Conservation (phyloP, 2,329 filamentous ascomycete species). For the Reticulascus tulasneorum region DNA sequence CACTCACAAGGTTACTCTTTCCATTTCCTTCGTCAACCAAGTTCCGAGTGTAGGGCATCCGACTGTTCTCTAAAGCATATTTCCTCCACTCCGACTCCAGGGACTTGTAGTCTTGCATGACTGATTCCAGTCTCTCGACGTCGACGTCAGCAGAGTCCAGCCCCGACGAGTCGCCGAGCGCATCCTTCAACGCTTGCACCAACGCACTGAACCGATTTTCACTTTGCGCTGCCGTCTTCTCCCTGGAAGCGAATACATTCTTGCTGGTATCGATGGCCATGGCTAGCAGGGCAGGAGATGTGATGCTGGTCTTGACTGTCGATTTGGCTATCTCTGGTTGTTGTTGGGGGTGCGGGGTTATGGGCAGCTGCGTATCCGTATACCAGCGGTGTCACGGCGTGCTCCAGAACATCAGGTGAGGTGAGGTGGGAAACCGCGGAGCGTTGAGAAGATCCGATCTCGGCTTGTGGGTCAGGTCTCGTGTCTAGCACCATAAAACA, state of each 20-base stretch:
- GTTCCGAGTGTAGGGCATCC: constrained; percentile 76
- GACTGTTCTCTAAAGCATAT: constrained; percentile 70
- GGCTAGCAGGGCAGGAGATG: constrained; percentile 22
- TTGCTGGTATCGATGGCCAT: constrained; percentile 33
- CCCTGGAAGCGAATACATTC: constrained; percentile 15
- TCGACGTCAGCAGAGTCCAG: constrained; percentile 80
- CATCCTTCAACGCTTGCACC: constrained; percentile 67
- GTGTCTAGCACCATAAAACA: too few relatives aligned
- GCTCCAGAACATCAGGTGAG: too few relatives aligned
- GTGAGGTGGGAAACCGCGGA: too few relatives aligned
- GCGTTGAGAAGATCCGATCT: constrained; percentile 13
- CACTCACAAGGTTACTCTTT: constrained; percentile 66
- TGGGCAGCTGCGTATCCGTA: too few relatives aligned
- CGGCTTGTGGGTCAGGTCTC: constrained; percentile 13
- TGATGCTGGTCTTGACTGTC: constrained; percentile 4
- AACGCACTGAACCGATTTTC: constrained; percentile 65
- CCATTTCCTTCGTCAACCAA: constrained; percentile 86
- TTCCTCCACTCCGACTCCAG: constrained; percentile 65
- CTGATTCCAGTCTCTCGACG: constrained; percentile 60
- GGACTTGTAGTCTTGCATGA: constrained; percentile 75
- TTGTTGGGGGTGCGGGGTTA: constrained; percentile 11
- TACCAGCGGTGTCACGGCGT: too few relatives aligned
- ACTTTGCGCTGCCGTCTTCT: constrained; percentile 11
- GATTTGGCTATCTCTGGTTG: constrained; percentile 5
- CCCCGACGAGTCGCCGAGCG: constrained; percentile 76